Evolutionary conservation across 148 eudicot genomes (phyloP).

Genomic region (Diospyros lotus): DNA sequence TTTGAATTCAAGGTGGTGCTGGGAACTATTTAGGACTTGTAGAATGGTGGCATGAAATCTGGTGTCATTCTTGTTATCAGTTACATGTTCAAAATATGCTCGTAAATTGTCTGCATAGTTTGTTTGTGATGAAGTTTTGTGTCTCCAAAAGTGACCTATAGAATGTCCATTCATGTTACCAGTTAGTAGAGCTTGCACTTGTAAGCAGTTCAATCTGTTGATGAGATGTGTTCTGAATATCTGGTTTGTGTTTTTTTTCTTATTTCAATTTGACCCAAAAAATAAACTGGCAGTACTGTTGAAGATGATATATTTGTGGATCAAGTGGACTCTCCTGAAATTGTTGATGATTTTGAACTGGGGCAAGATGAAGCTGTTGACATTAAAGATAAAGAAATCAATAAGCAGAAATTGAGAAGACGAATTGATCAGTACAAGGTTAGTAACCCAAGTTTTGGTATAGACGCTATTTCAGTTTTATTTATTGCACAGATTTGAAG

Average conservation of each 20-base stretch:
- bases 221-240: not conserved
- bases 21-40: not conserved
- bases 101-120: not conserved
- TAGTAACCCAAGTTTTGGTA: constrained; percentile 7
- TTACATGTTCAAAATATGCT: not conserved
- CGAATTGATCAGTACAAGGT: constrained; percentile 81
- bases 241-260: not conserved
- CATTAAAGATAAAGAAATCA: constrained; percentile 81
- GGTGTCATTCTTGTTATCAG: not conserved
- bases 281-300: constrained; percentile 58
- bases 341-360: constrained; percentile 88
- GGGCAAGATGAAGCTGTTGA: constrained; percentile 92
- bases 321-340: constrained; percentile 75
- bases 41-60: not conserved
- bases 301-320: constrained; percentile 92
- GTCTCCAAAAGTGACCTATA: not conserved
- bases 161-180: not conserved
- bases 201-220: not conserved
- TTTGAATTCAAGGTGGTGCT: not conserved
- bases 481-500: not conserved
- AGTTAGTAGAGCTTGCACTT: not conserved
- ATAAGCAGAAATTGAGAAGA: constrained; percentile 69
- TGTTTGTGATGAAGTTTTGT: not conserved
- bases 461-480: not conserved
- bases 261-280: not conserved